Conservation (phyloP, 2,329 filamentous ascomycete species). For the Neofusicoccum sp. region DNA sequence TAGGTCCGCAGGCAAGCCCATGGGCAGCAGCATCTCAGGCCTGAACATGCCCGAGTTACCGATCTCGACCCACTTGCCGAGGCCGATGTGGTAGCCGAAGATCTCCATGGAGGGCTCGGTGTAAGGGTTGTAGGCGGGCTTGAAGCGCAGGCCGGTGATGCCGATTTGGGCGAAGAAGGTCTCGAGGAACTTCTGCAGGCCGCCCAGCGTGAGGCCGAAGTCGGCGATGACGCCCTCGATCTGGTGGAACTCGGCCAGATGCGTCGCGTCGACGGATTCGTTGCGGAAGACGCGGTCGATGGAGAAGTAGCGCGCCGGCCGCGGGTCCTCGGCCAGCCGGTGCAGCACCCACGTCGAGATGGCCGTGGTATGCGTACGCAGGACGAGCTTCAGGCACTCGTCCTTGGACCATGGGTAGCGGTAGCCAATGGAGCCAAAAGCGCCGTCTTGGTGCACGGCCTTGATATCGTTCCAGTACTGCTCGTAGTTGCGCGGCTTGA, state of each 20-base stretch:
- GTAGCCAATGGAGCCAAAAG: slow-evolving; percentile 94
- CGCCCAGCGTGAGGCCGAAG: slow-evolving; percentile 87
- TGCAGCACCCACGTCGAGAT: slow-evolving; percentile 88
- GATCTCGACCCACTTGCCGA: slow-evolving; percentile 92
- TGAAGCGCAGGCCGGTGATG: slow-evolving; percentile 83
- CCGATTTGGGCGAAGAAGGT: slow-evolving; percentile 97
- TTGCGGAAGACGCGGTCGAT: slow-evolving; percentile 99
- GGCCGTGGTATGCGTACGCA: slow-evolving; percentile 94
- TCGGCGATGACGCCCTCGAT: slow-evolving; percentile 98
- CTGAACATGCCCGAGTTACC: slow-evolving; percentile 99
- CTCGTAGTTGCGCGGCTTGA: slow-evolving; percentile 64
- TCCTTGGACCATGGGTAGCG: slow-evolving; percentile 89
- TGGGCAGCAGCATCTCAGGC: slow-evolving; percentile 92
- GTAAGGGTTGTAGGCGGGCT: slow-evolving; percentile 87
- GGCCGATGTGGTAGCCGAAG: slow-evolving; percentile 87
- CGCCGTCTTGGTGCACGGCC: slow-evolving; percentile 84
- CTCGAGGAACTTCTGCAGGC: slow-evolving; percentile 90
- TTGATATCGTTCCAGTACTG: slow-evolving; percentile 86
- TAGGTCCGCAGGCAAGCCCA: slow-evolving; percentile 90
- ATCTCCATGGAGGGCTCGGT: slow-evolving; percentile 94
- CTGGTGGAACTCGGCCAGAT: slow-evolving; percentile 97
- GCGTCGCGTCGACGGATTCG: slow-evolving; percentile 94
- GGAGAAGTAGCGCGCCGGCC: slow-evolving; percentile 93
- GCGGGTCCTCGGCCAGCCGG: slow-evolving; percentile 78
- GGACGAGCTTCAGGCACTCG: slow-evolving; percentile 81